Evolutionary conservation across 2,329 filamentous ascomycete genomes (phyloP).

Genomic region (Juglanconis oblonga): DNA sequence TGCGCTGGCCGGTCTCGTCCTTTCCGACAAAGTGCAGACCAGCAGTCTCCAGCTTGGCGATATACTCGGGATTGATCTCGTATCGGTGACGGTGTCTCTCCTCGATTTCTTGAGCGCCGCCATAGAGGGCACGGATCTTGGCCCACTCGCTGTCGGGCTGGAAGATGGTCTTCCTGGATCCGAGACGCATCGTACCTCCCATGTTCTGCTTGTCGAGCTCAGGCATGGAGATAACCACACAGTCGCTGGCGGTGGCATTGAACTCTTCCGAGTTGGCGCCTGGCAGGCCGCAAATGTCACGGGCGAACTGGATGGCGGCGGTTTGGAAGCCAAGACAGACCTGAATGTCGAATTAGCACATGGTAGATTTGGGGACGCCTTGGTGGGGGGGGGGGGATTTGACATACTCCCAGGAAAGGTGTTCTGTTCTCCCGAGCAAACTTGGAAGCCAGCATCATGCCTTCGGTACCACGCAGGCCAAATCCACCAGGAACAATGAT

Average conservation of each 20-base stretch:
- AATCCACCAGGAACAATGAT: conserved; percentile 75
- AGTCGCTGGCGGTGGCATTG: conserved; percentile 55
- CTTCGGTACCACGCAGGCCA: conserved; percentile 76
- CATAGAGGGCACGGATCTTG: conserved; percentile 67
- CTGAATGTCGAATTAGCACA: background rate
- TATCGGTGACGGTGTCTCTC: conserved; percentile 79
- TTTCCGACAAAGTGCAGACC: conserved; percentile 73
- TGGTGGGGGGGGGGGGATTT: background rate
- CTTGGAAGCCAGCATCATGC: conserved; percentile 84
- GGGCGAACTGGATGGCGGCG: conserved; percentile 84
- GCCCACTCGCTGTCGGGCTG: conserved; percentile 69
- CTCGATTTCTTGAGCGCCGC: conserved; percentile 44
- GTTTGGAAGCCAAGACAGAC: conserved; percentile 85
- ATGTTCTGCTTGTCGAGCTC: conserved; percentile 57
- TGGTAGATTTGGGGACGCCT: background rate
- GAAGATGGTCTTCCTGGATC: conserved; percentile 67
- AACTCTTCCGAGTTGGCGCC: conserved; percentile 57
- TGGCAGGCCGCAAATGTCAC: conserved; percentile 66
- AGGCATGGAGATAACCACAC: conserved; percentile 87
- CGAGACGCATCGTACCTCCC: conserved; percentile 77
- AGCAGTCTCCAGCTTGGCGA: conserved; percentile 57
- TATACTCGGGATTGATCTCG: conserved; percentile 72
- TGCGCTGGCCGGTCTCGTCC: conserved; percentile 69
- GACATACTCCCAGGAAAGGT: conserved; percentile 75
- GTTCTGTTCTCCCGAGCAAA: conserved; percentile 81